phyloP scores from a whole-genome alignment of 2,329 filamentous ascomycete genomes.

The Aspergillus spinulosporus region DNA sequence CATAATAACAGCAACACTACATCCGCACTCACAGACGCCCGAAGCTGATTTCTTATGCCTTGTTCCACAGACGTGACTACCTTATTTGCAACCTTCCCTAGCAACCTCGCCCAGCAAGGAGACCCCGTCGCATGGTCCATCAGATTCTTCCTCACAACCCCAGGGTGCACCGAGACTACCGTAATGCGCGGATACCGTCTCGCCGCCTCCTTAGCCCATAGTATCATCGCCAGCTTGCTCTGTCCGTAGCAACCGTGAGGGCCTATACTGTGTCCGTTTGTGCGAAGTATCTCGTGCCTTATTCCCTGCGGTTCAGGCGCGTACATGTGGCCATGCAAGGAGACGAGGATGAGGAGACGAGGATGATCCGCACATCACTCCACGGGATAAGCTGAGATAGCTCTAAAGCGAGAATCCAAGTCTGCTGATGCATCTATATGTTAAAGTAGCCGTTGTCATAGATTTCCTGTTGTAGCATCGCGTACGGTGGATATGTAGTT shows the following conservation, averaged over 20 bases:
- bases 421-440: too few species aligned
- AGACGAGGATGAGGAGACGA: background rate
- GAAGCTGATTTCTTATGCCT: background rate
- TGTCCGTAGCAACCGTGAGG: background rate
- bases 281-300: background rate
- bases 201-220: background rate
- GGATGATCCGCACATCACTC: background rate
- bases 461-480: too few species aligned
- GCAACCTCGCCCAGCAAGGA: background rate
- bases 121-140: background rate
- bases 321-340: conserved; percentile 1
- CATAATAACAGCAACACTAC: background rate
- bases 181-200: background rate
- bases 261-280: background rate
- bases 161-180: background rate
- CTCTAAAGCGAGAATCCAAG: too few species aligned
- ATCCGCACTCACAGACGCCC: background rate
- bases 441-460: too few species aligned
- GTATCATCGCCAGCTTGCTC: background rate
- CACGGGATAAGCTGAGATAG: too few species aligned
- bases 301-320: background rate
- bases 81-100: background rate
- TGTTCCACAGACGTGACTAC: background rate
- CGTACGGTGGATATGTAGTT: too few species aligned
- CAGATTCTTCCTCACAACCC: conserved; percentile 2